Evolutionary conservation across 768 basidiomycete genomes (phyloP), one percentile per base, ranked within the genome.

Genomic region (Amanita brunnescens): DNA sequence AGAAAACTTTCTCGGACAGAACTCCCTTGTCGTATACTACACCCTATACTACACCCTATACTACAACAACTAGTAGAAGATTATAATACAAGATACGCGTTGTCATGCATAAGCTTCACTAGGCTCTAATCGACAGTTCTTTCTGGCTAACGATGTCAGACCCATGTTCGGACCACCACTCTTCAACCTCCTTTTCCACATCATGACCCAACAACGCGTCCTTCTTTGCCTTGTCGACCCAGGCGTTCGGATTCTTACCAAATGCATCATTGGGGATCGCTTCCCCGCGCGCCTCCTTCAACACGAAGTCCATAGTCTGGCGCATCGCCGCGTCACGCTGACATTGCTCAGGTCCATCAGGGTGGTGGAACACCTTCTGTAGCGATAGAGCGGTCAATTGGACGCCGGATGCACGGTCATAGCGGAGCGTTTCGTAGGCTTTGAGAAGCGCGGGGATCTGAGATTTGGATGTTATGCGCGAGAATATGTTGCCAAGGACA

Each of bases 321-420:
- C 67, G 65, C 80, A 85, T 81, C 14, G 70, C 51, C 3, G 56
- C 60, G 52, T 84, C 83, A 9, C 82, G 70, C 40, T 63, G 64
- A 38, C 67, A 64, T 51, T 84, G 83, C 35, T 69, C 75, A 0
- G 76, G 76, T 0, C 83, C 81, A 51, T 84, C 83, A 0, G 68
- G 67, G 0, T 81, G 61, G 60, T 84, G 81, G 62, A 81, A 82
- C 42, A 74, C 72, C 34, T 67, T 55, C 55, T 79, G 77, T 57
- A 80, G 79, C 29, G 74, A 59, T 2, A 76, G 70, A 2, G 79
- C 74, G 3, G 72, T 70, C 0, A 61, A 59, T 55, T 84, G 82
- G 0, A 73, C 77, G 3, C 60, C 67, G 0, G 75, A 69, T 0
- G 79, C 70, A 9, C 83, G 77, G 2, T 65, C 57, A 37, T 75